Percentiles rank a stretch among this genome's conserved stretches.
Evolutionary conservation across 306 rosid genomes (phyloP).

Genomic region (Morella rubra): DNA sequence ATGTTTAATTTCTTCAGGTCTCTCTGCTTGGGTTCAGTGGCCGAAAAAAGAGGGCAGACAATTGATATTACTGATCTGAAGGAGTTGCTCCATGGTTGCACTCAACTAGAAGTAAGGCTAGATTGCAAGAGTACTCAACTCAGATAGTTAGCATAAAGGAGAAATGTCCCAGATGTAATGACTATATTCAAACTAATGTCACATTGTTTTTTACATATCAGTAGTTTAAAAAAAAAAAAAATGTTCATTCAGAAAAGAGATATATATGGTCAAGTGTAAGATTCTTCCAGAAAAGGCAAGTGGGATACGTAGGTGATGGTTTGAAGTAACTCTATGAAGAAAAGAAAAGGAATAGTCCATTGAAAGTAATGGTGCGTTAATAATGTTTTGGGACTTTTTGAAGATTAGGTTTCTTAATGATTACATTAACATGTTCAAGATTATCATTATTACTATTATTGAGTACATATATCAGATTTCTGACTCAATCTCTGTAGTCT

Average conservation of each 20-base stretch:
- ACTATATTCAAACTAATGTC: not conserved
- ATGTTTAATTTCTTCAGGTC: conserved; percentile 54
- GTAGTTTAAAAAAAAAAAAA: not conserved
- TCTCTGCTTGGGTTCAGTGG: conserved; percentile 89
- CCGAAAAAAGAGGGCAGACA: conserved; percentile 72
- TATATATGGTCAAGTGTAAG: not conserved
- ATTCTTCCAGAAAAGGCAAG: not conserved
- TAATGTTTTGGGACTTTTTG: not conserved
- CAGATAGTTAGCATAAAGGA: not conserved
- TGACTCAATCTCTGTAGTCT: not conserved
- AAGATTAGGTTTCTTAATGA: not conserved
- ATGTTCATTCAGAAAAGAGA: not conserved
- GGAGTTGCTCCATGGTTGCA: conserved; percentile 82
- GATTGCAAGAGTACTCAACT: conserved; percentile 11
- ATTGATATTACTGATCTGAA: conserved; percentile 82
- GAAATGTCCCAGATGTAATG: not conserved
- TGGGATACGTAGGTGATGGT: no score
- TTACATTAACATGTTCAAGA: not conserved
- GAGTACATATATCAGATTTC: not conserved
- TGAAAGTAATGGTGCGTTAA: not conserved
- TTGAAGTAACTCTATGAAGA: not conserved
- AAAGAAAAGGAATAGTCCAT: not conserved
- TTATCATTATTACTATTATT: no score
- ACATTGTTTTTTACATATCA: not conserved
- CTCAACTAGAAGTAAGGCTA: conserved; percentile 80